Evolutionary conservation across 208 protist genomes (phyloP), one percentile per base, ranked within the genome.

Genomic region (Trypanosoma scelopori): DNA sequence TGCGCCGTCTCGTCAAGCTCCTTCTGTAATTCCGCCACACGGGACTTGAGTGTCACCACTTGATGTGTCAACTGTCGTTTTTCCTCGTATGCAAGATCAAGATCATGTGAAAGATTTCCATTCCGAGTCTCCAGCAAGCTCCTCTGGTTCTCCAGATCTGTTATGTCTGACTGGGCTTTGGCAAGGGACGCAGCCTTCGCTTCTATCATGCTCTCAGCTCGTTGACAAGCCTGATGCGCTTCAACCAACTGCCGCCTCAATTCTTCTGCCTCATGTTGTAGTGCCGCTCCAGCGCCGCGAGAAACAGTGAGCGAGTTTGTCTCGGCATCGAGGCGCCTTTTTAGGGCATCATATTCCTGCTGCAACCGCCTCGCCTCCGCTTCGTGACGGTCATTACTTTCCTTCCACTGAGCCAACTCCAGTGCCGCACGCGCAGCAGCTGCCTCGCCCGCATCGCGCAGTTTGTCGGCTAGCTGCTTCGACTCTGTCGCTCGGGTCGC

Each of bases 401-500:
- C 56, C 53, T 55, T 67, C 61, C 49, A 47, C 0, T 41, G 37
- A 11, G 39, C 25, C 13, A 65, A 35, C 18, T 78, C 65, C 23
- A 47, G 45, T 32, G 6, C 22, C 4, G 64, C 41, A 42, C 48
- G 41, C 18, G 45, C 23, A 5, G 59, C 25, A 28, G 35, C 35
- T 13, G 25, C 39, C n/a, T 55, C 32, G 9, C 32, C 32, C 9
- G 42, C 12, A 22, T 55, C 43, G 37, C 42, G 3, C 3, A 55
- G 37, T 27, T 71, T 52, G 65, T 64, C 57, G 6, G 49, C 50
- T 12, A 48, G 66, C 1, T 74, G 41, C 20, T 78, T 62, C 37
- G 82, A 18, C 43, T 74, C 65, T 3, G 42, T 62, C 50, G 58
- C 56, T 52, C 87, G 78, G 1, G 46, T 53, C 68, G 81, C 78